Evolutionary conservation across 2,329 filamentous ascomycete species (phyloP).

Genomic region (Colletotrichum horii): DNA sequence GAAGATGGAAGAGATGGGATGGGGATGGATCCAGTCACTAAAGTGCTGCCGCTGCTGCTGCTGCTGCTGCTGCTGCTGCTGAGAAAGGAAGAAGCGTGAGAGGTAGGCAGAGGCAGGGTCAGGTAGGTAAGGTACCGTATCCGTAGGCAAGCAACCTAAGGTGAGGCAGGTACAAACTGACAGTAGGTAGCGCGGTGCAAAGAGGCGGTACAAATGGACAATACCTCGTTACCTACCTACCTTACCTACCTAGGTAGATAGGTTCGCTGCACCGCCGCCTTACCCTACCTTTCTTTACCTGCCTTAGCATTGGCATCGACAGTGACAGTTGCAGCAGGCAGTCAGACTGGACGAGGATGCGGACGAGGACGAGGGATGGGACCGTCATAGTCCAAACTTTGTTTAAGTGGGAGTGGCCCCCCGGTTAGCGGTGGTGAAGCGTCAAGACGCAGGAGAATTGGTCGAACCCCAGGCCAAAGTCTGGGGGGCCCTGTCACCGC

Average conservation of each 20-base stretch:
- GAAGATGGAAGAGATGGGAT: background rate
- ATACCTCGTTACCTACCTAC: too few species aligned
- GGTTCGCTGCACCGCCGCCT: background rate
- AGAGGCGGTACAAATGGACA: background rate
- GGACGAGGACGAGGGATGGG: background rate
- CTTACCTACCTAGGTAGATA: background rate
- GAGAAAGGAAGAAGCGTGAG: background rate
- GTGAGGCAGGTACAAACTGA: background rate
- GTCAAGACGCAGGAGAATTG: conserved; percentile 4
- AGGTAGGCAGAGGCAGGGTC: background rate
- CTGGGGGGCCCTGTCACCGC: background rate
- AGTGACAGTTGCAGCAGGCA: background rate
- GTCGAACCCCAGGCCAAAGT: conserved; percentile 10
- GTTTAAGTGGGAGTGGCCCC: conserved; percentile 5
- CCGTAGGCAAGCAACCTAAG: background rate
- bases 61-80: too few species aligned
- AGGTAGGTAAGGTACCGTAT: background rate
- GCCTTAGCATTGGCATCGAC: background rate
- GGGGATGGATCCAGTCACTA: background rate
- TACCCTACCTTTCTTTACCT: background rate
- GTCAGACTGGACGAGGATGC: background rate
- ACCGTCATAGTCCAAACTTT: conserved; percentile 24
- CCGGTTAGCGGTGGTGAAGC: conserved; percentile 2
- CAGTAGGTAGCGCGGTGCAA: background rate
- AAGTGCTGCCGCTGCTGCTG: background rate